Percentiles rank a stretch among this genome's conserved stretches.
These are phyloP conservation scores for Dictyophora rubrovolvata DNA, from an alignment of 768 basidiomycete species.

Conservation along the genomic window DNA sequence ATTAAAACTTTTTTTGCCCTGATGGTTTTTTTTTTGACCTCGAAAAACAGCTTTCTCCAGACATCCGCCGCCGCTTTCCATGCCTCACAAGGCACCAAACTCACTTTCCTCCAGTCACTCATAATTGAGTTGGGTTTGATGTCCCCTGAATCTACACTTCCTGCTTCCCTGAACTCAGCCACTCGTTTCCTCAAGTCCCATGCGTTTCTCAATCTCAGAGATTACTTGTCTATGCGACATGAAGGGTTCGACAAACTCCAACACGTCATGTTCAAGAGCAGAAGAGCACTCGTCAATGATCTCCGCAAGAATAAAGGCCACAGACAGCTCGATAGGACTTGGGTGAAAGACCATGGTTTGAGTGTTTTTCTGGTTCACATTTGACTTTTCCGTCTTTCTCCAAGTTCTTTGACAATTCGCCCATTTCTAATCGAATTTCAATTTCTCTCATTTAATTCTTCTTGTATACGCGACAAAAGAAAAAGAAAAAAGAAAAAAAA, in stretches of 20 bases:
- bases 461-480: not conserved
- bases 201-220: slow-evolving; percentile 62
- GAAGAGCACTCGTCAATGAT: slow-evolving; percentile 50
- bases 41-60: slow-evolving; percentile 36
- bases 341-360: slow-evolving; percentile 54
- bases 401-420: not conserved
- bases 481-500: not conserved
- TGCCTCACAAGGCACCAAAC: slow-evolving; percentile 29
- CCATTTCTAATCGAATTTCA: not conserved
- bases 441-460: not conserved
- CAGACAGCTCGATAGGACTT: slow-evolving; percentile 32
- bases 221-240: slow-evolving; percentile 58
- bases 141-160: slow-evolving; percentile 33
- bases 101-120: slow-evolving; percentile 61
- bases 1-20: not conserved
- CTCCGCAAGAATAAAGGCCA: slow-evolving; percentile 37
- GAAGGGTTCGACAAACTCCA: slow-evolving; percentile 55
- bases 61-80: slow-evolving; percentile 33
- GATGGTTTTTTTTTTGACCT: not conserved
- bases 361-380: slow-evolving; percentile 43
- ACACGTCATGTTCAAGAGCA: slow-evolving; percentile 51
- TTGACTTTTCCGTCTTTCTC: not conserved
- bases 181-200: slow-evolving; percentile 53
- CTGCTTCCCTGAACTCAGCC: slow-evolving; percentile 54
- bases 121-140: slow-evolving; percentile 65